Evolutionary conservation across 345 rosid species (phyloP).

Genomic region (Odontarrhena argentea): DNA sequence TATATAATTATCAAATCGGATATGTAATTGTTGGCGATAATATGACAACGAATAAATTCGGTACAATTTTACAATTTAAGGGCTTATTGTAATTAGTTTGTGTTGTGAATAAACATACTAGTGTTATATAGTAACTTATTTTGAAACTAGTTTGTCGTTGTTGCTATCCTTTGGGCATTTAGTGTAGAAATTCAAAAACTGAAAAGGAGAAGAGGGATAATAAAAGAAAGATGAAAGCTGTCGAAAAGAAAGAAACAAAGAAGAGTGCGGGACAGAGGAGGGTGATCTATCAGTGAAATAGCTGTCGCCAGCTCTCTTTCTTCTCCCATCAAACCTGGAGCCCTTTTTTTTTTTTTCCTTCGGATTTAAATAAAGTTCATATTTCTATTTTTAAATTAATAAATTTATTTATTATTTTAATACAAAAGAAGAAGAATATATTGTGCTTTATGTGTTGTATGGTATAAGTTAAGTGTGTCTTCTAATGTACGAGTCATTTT

Average conservation of each 20-base stretch:
- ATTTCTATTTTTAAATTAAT: background rate
- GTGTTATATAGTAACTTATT: too few relatives aligned
- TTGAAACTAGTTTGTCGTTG: background rate
- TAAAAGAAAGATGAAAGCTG: conserved; percentile 37
- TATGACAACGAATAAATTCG: too few relatives aligned
- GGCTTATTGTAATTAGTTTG: background rate
- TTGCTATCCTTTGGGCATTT: background rate
- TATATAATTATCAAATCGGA: too few relatives aligned
- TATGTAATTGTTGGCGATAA: too few relatives aligned
- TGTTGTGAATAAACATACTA: conserved; percentile 6
- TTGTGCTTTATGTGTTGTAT: conserved; percentile 11
- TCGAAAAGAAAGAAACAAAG: conserved; percentile 39
- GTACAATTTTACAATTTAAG: background rate
- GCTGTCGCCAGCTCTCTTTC: conserved; percentile 44
- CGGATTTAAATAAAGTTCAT: conserved; percentile 28
- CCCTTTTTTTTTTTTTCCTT: conserved; percentile 15
- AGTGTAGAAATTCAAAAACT: conserved; percentile 22
- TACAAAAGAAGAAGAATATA: background rate
- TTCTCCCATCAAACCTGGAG: conserved; percentile 44
- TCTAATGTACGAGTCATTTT: too few relatives aligned
- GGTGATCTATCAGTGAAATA: conserved; percentile 40
- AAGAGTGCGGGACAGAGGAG: conserved; percentile 42
- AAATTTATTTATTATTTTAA: background rate
- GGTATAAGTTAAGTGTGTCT: background rate
- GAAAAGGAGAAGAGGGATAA: background rate